These are phyloP conservation scores for Martensiomyces pterosporus DNA, from an alignment of 192 early-diverging fungal species.

Conservation along the genomic window DNA sequence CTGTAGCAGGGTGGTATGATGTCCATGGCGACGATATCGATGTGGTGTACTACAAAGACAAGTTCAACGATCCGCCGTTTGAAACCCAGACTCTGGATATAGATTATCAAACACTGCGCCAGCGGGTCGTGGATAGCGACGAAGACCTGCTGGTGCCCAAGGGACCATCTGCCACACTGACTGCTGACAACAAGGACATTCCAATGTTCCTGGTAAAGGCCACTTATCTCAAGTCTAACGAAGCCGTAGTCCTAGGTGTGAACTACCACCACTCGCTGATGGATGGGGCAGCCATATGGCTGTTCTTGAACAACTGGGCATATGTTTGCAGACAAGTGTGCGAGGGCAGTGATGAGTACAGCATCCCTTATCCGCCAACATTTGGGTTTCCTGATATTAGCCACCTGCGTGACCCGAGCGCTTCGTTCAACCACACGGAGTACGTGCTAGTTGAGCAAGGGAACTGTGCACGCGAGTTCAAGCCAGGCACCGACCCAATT, in stretches of 20 bases:
- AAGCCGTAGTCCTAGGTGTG: slow-evolving; percentile 29
- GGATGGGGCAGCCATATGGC: slow-evolving; percentile 46
- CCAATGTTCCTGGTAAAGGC: slow-evolving; percentile 43
- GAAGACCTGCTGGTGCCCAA: slow-evolving; percentile 28
- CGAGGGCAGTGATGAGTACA: background rate
- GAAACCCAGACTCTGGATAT: slow-evolving; percentile 26
- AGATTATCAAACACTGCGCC: slow-evolving; percentile 1
- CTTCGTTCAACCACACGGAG: slow-evolving; percentile 29
- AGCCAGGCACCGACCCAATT: slow-evolving; percentile 12
- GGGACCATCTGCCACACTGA: slow-evolving; percentile 9
- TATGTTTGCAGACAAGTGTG: slow-evolving; percentile 18
- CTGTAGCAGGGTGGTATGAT: slow-evolving; percentile 42
- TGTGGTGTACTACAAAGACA: slow-evolving; percentile 20
- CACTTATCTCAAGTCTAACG: slow-evolving; percentile 20
- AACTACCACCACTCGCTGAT: slow-evolving; percentile 46
- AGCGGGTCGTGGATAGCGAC: slow-evolving; percentile 27
- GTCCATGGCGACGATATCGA: slow-evolving; percentile 17
- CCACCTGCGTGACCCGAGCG: slow-evolving; percentile 7
- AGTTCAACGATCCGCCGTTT: slow-evolving; percentile 41
- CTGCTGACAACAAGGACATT: slow-evolving; percentile 9
- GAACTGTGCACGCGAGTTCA: slow-evolving; percentile 18
- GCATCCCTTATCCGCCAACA: slow-evolving; percentile 25
- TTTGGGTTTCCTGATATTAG: slow-evolving; percentile 30
- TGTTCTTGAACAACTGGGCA: slow-evolving; percentile 46
- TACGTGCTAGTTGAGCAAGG: slow-evolving; percentile 24